phyloP scores from a whole-genome alignment of 2,329 filamentous ascomycete genomes.

The Clonostachys rosea region DNA sequence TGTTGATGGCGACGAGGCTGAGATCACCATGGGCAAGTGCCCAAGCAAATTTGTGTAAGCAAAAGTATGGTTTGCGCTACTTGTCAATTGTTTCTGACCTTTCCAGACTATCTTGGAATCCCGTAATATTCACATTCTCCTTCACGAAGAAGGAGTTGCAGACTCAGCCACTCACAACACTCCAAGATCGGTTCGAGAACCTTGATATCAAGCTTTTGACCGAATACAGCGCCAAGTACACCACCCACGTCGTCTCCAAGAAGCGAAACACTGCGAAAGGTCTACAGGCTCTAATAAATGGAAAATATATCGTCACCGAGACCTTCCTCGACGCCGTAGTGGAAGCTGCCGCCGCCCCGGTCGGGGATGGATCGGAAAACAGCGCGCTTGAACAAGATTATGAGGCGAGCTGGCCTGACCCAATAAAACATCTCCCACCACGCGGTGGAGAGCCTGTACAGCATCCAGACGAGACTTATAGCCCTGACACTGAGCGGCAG shows the following conservation, averaged over 20 bases:
- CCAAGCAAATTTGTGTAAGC: constrained; percentile 54
- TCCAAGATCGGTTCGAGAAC: constrained; percentile 66
- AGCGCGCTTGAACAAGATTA: constrained; percentile 74
- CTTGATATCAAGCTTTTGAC: constrained; percentile 84
- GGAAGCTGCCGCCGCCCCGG: constrained; percentile 41
- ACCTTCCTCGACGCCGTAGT: constrained; percentile 71
- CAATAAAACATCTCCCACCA: constrained; percentile 67
- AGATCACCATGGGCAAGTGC: constrained; percentile 69
- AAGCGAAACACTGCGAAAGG: constrained; percentile 89
- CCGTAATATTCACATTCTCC: constrained; percentile 77
- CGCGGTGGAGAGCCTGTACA: constrained; percentile 71
- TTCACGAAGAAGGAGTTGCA: constrained; percentile 68
- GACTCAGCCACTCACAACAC: constrained; percentile 55
- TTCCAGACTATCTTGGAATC: constrained; percentile 69
- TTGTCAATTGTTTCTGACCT: constrained; percentile 1
- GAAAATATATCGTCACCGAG: constrained; percentile 69
- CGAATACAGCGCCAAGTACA: constrained; percentile 65
- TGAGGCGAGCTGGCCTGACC: constrained; percentile 71
- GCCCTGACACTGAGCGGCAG: constrained; percentile 60
- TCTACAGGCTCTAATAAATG: constrained; percentile 81
- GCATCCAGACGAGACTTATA: constrained; percentile 64
- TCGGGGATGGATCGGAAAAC: background rate
- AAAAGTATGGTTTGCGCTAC: background rate
- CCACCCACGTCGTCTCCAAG: constrained; percentile 83
- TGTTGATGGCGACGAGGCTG: constrained; percentile 46